Conservation (phyloP, 129 eudicot genomes). For the Glebionis coronaria region DNA sequence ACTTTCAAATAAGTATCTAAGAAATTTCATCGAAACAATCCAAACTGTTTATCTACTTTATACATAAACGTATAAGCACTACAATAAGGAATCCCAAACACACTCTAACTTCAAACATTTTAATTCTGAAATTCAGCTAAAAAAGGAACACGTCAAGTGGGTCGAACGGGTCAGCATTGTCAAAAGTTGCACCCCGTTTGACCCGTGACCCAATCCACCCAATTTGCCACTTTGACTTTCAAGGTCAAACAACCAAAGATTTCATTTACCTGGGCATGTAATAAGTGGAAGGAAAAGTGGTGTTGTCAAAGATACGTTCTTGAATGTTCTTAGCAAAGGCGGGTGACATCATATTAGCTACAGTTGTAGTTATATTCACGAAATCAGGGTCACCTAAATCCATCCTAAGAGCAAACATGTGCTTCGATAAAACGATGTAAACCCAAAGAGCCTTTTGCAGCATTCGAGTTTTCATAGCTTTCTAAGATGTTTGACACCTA, state of each 20-base stretch:
- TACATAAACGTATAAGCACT: too few relatives aligned
- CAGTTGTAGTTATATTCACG: slow-evolving; percentile 50
- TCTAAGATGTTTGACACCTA: slow-evolving; percentile 71
- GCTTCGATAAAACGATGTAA: slow-evolving; percentile 87
- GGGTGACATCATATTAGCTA: slow-evolving; percentile 76
- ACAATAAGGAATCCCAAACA: too few relatives aligned
- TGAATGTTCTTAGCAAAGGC: slow-evolving; percentile 56
- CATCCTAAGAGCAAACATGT: slow-evolving; percentile 87
- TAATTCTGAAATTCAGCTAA: too few relatives aligned
- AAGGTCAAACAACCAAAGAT: slow-evolving; percentile 8
- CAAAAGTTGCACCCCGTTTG: too few relatives aligned
- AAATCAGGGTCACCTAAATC: slow-evolving; percentile 85
- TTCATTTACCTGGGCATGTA: slow-evolving; percentile 62
- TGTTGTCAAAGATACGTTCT: slow-evolving; percentile 71
- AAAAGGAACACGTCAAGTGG: too few relatives aligned
- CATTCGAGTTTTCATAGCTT: slow-evolving; percentile 54
- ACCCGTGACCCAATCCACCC: neutral
- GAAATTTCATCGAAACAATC: too few relatives aligned
- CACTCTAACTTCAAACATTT: too few relatives aligned
- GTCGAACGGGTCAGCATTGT: too few relatives aligned
- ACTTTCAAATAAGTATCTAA: too few relatives aligned
- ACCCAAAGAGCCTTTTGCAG: slow-evolving; percentile 67
- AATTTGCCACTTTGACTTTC: neutral
- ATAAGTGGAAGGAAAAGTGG: slow-evolving; percentile 85
- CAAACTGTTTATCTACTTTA: too few relatives aligned